Conservation (phyloP, 169 alveolate genomes). For the Plasmodium ovale region DNA sequence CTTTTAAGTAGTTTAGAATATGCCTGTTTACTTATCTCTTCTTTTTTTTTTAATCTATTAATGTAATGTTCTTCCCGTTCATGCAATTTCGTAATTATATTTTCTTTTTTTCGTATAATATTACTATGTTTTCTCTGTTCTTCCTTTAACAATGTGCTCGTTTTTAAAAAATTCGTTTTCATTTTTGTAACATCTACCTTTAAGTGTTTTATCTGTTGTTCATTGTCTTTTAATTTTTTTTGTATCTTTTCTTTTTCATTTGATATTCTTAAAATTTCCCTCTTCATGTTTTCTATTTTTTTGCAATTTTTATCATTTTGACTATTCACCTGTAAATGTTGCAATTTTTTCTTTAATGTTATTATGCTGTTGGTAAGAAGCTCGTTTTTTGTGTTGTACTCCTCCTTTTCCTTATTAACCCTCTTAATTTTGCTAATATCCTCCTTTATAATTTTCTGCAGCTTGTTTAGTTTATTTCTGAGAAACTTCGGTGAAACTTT, state of each 20-base stretch:
- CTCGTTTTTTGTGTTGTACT: conserved; percentile 58
- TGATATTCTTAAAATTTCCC: conserved; percentile 41
- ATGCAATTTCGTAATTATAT: conserved; percentile 39
- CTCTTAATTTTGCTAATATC: conserved; percentile 29
- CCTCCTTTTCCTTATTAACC: conserved; percentile 52
- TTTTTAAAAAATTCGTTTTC: conserved; percentile 64
- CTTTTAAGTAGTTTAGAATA: conserved; percentile 54
- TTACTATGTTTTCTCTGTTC: conserved; percentile 56
- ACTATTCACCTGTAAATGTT: conserved; percentile 34
- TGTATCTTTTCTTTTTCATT: conserved; percentile 53
- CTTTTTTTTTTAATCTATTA: conserved; percentile 55
- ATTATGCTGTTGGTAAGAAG: conserved; percentile 35
- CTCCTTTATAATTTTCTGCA: conserved; percentile 56
- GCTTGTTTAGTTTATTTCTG: conserved; percentile 26
- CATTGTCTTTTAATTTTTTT: conserved; percentile 60
- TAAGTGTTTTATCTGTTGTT: conserved; percentile 54
- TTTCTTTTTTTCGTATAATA: conserved; percentile 63
- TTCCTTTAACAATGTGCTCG: conserved; percentile 34
- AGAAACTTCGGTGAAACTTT: conserved; percentile 34
- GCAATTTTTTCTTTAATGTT: conserved; percentile 30
- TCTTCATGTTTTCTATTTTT: conserved; percentile 41
- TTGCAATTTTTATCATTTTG: conserved; percentile 41
- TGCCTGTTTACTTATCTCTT: conserved; percentile 66
- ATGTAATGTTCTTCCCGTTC: conserved; percentile 60
- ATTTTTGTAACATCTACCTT: conserved; percentile 50